A percentile compares a stretch with the other conserved stretches of the same genome.
These are phyloP conservation scores for Leptographium procerum DNA, from an alignment of 2,329 filamentous ascomycete genomes.

Conservation along the genomic window DNA sequence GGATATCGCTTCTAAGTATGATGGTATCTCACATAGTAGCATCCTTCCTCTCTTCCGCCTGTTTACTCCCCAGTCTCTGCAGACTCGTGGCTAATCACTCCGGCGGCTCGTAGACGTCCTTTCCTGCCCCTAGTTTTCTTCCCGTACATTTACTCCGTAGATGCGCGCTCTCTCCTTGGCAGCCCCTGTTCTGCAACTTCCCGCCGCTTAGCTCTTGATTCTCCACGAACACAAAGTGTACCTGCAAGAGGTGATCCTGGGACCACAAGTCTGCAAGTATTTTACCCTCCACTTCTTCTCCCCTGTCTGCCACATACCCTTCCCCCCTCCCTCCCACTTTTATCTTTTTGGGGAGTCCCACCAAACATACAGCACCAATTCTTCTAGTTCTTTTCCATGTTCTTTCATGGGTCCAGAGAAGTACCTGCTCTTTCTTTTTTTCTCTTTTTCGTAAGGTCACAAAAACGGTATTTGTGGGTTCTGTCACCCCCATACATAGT, in stretches of 20 bases:
- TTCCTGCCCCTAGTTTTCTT: background rate
- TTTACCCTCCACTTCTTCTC: background rate
- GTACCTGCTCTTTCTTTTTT: background rate
- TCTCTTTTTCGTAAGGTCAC: background rate
- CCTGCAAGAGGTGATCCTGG: background rate
- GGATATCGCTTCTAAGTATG: too few relatives aligned
- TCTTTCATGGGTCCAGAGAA: background rate
- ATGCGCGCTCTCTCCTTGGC: background rate
- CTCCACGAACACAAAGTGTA: background rate
- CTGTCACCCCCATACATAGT: too few relatives aligned
- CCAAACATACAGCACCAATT: background rate
- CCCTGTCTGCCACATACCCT: constrained; percentile 1
- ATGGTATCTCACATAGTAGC: too few relatives aligned
- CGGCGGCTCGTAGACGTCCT: too few relatives aligned
- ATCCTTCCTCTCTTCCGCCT: background rate
- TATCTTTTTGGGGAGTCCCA: background rate
- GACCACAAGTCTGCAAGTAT: background rate
- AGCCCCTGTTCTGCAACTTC: background rate
- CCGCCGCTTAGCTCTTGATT: background rate
- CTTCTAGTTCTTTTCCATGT: background rate
- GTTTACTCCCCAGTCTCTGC: too few relatives aligned
- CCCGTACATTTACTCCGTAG: too few relatives aligned
- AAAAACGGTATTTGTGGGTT: background rate
- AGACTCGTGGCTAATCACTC: too few relatives aligned
- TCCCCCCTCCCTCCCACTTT: background rate